Evolutionary conservation across 2,329 filamentous ascomycete genomes (phyloP).

Genomic region (Colletotrichum acutatum): DNA sequence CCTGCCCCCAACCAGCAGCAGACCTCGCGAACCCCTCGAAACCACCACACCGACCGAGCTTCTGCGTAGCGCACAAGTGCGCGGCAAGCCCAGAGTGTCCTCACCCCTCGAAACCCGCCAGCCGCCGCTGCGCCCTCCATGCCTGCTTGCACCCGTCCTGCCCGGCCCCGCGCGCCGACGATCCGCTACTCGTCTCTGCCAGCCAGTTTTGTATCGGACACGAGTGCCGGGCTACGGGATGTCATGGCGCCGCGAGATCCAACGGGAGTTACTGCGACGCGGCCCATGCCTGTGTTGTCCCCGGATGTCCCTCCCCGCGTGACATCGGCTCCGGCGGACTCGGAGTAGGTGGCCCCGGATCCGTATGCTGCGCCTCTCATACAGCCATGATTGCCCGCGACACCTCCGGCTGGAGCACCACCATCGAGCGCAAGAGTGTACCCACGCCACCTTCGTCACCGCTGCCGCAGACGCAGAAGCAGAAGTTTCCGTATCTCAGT

Average conservation of each 20-base stretch:
- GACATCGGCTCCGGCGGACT: not conserved
- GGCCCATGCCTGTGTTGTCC: conserved; percentile 21
- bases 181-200: conserved; percentile 12
- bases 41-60: not conserved
- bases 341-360: not conserved
- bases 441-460: not conserved
- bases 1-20: conserved; percentile 25
- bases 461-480: not conserved
- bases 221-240: conserved; percentile 17
- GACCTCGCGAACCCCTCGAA: conserved; percentile 17
- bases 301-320: conserved; percentile 16
- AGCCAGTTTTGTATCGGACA: conserved; percentile 30
- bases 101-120: conserved; percentile 15
- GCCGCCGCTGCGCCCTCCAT: conserved; percentile 33
- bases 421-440: not conserved
- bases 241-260: not conserved
- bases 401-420: not conserved
- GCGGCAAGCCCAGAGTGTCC: not conserved
- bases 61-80: conserved; percentile 33
- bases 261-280: conserved; percentile 25
- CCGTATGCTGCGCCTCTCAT: conserved; percentile 26
- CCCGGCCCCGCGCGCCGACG: conserved; percentile 24
- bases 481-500: not conserved
- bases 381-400: conserved; percentile 8
- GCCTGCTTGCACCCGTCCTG: conserved; percentile 25